phyloP scores from a whole-genome alignment of 2,329 filamentous ascomycete species.

The Cercospora citrullina region DNA sequence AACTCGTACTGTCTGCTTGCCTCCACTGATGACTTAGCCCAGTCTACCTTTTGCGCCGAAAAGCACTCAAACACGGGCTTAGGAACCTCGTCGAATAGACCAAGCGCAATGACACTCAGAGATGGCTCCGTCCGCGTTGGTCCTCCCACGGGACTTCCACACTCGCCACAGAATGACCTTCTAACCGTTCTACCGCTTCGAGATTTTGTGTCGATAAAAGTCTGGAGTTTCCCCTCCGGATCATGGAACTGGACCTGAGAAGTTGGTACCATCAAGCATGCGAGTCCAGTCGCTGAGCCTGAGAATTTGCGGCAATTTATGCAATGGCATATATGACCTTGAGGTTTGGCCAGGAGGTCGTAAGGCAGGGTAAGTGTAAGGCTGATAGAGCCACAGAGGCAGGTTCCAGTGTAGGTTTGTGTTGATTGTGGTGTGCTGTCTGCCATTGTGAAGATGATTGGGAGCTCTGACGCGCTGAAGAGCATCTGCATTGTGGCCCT shows the following conservation, averaged over 20 bases:
- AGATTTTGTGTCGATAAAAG: conserved; percentile 21
- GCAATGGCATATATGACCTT: conserved; percentile 50
- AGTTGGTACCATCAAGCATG: conserved; percentile 18
- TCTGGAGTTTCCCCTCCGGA: conserved; percentile 19
- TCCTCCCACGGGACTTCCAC: conserved; percentile 21
- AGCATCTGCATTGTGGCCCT: not conserved
- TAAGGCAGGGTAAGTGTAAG: conserved; percentile 33
- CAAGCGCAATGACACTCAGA: conserved; percentile 22
- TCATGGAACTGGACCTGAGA: conserved; percentile 18
- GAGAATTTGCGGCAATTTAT: conserved; percentile 49
- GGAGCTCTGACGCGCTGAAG: not conserved
- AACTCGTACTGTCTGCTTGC: not conserved
- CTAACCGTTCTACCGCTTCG: conserved; percentile 21
- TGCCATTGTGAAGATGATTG: not conserved
- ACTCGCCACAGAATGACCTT: conserved; percentile 25
- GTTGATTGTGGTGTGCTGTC: not conserved
- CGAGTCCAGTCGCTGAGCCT: conserved; percentile 30
- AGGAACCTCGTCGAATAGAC: conserved; percentile 23
- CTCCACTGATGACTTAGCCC: not conserved
- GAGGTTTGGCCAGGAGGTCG: conserved; percentile 44
- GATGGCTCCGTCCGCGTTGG: not conserved
- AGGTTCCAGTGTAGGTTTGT: conserved; percentile 20
- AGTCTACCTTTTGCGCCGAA: conserved; percentile 1
- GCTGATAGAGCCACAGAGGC: conserved; percentile 38
- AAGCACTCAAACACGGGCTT: conserved; percentile 23